Percentiles rank a stretch among this genome's conserved stretches.
These are phyloP conservation scores for Ustilago bromivora DNA, from an alignment of 1,284 basidiomycete genomes.

Conservation along the genomic window DNA sequence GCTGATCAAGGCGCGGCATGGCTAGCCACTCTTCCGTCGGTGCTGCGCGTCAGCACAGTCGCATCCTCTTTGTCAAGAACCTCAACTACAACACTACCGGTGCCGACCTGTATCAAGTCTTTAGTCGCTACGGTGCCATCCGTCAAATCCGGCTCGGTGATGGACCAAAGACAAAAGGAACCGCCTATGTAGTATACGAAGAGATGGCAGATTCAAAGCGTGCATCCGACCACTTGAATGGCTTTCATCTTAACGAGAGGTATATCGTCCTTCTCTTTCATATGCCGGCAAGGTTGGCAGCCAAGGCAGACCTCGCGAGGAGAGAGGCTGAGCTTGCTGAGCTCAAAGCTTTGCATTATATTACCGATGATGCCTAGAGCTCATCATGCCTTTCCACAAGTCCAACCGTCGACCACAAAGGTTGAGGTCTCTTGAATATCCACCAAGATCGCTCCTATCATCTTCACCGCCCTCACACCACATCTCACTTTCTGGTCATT, in stretches of 20 bases:
- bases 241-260: conserved; percentile 96
- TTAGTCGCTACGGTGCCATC: conserved; percentile 96
- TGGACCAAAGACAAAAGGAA: conserved; percentile 90
- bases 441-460: neutral
- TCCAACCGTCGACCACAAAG: neutral
- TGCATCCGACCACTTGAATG: conserved; percentile 94
- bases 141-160: conserved; percentile 94
- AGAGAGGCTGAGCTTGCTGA: conserved; percentile 89
- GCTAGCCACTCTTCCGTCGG: conserved; percentile 33
- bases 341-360: conserved; percentile 81
- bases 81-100: conserved; percentile 91
- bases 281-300: conserved; percentile 89
- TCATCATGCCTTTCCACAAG: neutral
- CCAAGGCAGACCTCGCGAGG: conserved; percentile 89
- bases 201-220: conserved; percentile 77
- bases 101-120: conserved; percentile 94
- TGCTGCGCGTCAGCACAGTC: conserved; percentile 55
- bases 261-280: conserved; percentile 96
- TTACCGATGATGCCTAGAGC: conserved; percentile 57
- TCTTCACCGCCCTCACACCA: neutral
- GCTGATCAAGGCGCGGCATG: conserved; percentile 26
- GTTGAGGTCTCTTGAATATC: neutral
- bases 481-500: neutral
- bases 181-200: conserved; percentile 82
- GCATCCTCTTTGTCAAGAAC: conserved; percentile 74